Conservation (phyloP, 495 filamentous ascomycete genomes). For the Hyaloscypha bicolor region DNA sequence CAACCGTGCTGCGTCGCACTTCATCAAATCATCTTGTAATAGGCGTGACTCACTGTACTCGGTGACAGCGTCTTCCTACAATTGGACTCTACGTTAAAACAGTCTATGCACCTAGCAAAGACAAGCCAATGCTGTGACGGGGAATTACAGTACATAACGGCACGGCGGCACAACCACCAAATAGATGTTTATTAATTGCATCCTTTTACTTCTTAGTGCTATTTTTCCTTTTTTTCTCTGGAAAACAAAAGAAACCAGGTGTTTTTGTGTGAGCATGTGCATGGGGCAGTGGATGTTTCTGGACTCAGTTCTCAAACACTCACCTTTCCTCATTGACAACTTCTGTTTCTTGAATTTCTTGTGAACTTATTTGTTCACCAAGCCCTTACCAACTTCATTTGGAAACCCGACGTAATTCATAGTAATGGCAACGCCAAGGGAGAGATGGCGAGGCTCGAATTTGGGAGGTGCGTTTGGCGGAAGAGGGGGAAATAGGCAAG, state of each 20-base stretch:
- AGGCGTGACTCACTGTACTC: too few species aligned
- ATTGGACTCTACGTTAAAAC: neutral
- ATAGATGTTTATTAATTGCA: too few species aligned
- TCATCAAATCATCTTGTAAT: too few species aligned
- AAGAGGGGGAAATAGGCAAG: conserved; percentile 11
- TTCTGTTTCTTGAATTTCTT: conserved; percentile 14
- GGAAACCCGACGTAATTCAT: neutral
- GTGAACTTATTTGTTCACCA: conserved; percentile 9
- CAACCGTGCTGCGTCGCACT: too few species aligned
- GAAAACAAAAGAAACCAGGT: neutral
- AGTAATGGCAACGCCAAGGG: conserved; percentile 14
- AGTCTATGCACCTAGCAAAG: neutral
- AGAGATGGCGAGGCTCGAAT: conserved; percentile 20
- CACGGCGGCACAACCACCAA: neutral
- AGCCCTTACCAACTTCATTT: conserved; percentile 6
- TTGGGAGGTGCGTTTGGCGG: conserved; percentile 17
- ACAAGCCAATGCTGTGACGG: too few species aligned
- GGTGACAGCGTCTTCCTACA: too few species aligned
- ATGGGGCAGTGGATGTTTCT: conserved; percentile 8
- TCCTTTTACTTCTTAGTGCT: too few species aligned
- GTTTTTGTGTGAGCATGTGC: conserved; percentile 6
- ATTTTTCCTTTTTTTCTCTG: too few species aligned
- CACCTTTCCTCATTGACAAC: conserved; percentile 12
- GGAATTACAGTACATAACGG: neutral
- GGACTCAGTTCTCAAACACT: conserved; percentile 7